phyloP scores from a whole-genome alignment of 2,329 filamentous ascomycete species.

The Penicillium glabrum region DNA sequence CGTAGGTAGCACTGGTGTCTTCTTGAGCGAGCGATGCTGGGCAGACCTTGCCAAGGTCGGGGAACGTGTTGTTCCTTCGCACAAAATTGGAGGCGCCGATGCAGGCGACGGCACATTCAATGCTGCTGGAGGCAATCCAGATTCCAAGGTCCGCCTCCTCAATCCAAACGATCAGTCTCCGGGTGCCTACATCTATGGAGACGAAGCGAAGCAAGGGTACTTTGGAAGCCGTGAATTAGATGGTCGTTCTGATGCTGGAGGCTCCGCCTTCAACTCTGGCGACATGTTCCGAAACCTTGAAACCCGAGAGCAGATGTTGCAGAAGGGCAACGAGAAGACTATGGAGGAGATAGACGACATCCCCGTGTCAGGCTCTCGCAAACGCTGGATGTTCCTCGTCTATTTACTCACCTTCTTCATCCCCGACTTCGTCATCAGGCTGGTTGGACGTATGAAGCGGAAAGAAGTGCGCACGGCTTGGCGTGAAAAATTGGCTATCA shows the following conservation, averaged over 20 bases:
- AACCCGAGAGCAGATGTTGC: constrained; percentile 89
- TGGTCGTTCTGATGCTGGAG: constrained; percentile 84
- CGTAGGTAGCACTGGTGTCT: constrained; percentile 88
- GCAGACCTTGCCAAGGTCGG: constrained; percentile 78
- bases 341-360: constrained; percentile 88
- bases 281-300: constrained; percentile 99
- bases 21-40: constrained; percentile 95
- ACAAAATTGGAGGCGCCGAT: constrained; percentile 58
- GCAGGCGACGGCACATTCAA: constrained; percentile 63
- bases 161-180: constrained; percentile 49
- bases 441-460: constrained; percentile 79
- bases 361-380: constrained; percentile 73
- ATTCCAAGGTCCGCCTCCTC: constrained; percentile 59
- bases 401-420: constrained; percentile 83
- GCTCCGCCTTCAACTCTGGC: constrained; percentile 83
- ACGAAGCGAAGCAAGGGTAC: constrained; percentile 79
- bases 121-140: constrained; percentile 46
- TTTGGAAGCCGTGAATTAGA: constrained; percentile 80
- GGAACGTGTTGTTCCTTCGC: constrained; percentile 60
- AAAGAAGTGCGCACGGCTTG: constrained; percentile 92
- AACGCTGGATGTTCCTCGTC: constrained; percentile 85
- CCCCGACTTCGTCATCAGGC: constrained; percentile 78
- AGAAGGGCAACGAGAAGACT: constrained; percentile 88
- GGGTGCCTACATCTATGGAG: constrained; percentile 63
- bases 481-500: constrained; percentile 97